Base-by-base conservation (phyloP, 352 stramenopile genomes). In the Pilasporangium apinafurcum region DNA sequence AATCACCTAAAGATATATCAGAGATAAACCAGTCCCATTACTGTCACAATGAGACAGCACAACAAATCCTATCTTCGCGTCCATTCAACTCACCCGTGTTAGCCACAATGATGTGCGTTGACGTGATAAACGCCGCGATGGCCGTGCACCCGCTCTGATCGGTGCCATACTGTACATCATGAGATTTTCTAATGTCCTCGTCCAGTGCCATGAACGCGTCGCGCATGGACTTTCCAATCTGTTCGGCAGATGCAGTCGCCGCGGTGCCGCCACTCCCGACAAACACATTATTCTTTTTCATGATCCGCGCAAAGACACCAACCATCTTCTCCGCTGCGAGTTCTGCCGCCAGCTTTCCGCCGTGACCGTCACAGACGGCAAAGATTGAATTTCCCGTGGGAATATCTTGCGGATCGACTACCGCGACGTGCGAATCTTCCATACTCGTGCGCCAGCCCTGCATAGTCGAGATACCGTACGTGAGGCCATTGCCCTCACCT, bases 371-470 rank as follows among this genome's bases (percentile, higher is more conserved):
- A 40, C 78, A 93, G 30, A 93, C 79, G 8, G 76, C 78, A 47
- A 93, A 91, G 29, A 89, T 48, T 27, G 79, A 82, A 44, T 60
- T 76, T 29, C 59, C 61, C 1, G 40, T n/a, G 2, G 76, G 75
- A 5, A 86, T 47, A 8, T 57, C 56, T 16, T 56, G 37, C 6
- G 73, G 60, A 22, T 72, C 50, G n/a, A 86, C 38, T 25, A 65
- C 53, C 18, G 77, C 65, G 24, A 92, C 52, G 55, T 93, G 74
- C 54, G 78, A 63, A 56, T 91, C 79, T 57, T 92, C 81, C 76
- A 93, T 91, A 45, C 60, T 81, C 28, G 67, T 82, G 48, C 81
- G 78, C 78, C 81, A 91, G 24, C 78, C 81, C 42, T 93, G 81
- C 76, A 93, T 93, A 39, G 65, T 61, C 22, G 76, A 79, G 48